Evolutionary conservation across 345 rosid species (phyloP), one percentile per base, ranked within the genome.

Genomic region (Erysimum cheiranthoides): DNA sequence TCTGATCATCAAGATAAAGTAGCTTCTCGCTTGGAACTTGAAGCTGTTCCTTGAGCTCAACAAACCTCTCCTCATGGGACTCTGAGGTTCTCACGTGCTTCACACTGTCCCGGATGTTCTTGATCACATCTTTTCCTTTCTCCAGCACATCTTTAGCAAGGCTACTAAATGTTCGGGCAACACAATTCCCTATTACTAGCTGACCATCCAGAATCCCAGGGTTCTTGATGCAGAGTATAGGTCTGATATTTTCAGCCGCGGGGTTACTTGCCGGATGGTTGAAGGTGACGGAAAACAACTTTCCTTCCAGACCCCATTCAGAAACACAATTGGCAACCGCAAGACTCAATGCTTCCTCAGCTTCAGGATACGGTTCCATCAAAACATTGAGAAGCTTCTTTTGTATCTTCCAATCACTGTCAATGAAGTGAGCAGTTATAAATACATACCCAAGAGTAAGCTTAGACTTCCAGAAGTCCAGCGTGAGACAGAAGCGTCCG

Each of bases 31-130:
- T 90, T 3, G 92, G 96, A 46, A 92, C 95, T 75, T 90, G 96
- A 77, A 94, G 96, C 73, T 90, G 97, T 69, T 87, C 86, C 84
- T 87, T 94, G 58, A 94, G 91, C 81, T 89, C 96, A 53, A 90
- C 59, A 79, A 94, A 94, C 83, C 87, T 94, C 64, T 91, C 96
- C 82, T 90, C 97, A 0, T 86, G 92, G 10, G 92, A 89, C 58
- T 94, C 92, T 11, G 96, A 92, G 16, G 87, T 86, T 83, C 90
- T 89, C 78, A 94, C 96, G 12, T 88, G 85, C 78, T 92, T 94
- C 8, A 92, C 96, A 85, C 90, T 84, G 51, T 89, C 85, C 21
- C 96, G 82, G 76, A 94, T 85, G 78, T 84, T 94, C 87, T 86
- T 84, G 73, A 90, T 76, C 60, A 89, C 81, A 38, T 76, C 92